Evolutionary conservation across 208 protist genomes (phyloP), one percentile per base, ranked within the genome.

Genomic region (Leishmania gerbilli): DNA sequence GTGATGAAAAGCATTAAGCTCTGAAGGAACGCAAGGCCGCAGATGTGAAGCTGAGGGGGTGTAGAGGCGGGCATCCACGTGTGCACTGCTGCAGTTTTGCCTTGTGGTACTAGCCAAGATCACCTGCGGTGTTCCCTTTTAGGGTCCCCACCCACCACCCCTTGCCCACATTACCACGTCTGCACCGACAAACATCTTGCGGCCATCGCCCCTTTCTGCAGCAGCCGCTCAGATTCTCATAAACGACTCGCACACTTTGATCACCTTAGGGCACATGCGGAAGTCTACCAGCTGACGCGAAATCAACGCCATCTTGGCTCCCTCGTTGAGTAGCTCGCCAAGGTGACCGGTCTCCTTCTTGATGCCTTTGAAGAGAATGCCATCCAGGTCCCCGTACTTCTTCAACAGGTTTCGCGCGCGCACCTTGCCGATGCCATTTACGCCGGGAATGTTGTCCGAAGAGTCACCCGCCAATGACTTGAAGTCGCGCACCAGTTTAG

Each of bases 341-440:
- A 97, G 40, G 56, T 72, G 84, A 0, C 92, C 94, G 45, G 78
- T 80, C 64, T 97, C 88, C 49, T 85, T 88, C 75, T 93, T 90
- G 2, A 86, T 76, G n/a, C 94, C 94, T 24, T 90, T 90, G 17
- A 84, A 85, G 31, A 98, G 88, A 37, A 98, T 89, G 49, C 91
- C 91, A 5, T 98, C 92, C 27, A 98, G 82, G 80, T 96, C 89
- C 47, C 95, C 93, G 86, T 97, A 97, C 84, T 94, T 97, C 79
- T 96, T 96, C 34, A 98, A 81, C 9, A 98, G 89, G 79, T 93
- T 84, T n/a, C 81, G 69, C 24, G 95, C 95, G 2, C 95, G 90
- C 24, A 89, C 88, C 77, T 96, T 95, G 42, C 95, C 95, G 58
- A 98, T 96, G 40, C 95, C 93, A 79, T 91, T 93, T 27, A 98